These are phyloP conservation scores for Domatiomyces catenatus DNA, from an alignment of 2,329 filamentous ascomycete species.

Conservation along the genomic window DNA sequence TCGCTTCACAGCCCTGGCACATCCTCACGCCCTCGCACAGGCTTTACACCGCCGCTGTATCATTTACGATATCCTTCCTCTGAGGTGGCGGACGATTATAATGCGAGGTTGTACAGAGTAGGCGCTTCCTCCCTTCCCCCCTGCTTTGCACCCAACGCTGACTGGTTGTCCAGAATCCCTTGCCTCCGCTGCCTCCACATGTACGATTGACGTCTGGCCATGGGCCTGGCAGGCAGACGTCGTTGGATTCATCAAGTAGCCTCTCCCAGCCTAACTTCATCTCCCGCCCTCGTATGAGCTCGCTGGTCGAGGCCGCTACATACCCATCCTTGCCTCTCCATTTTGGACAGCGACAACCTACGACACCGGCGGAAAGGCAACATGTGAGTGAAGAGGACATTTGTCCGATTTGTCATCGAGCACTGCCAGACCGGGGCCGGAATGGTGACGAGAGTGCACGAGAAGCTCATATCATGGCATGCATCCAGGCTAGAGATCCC, in stretches of 20 bases:
- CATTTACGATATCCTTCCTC: neutral
- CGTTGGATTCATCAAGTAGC: neutral
- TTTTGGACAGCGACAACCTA: neutral
- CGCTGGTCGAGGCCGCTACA: neutral
- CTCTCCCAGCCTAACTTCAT: neutral
- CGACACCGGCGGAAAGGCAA: conserved; percentile 4
- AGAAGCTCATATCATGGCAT: conserved; percentile 31
- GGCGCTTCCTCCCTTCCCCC: neutral
- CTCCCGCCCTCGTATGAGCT: neutral
- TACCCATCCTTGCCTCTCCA: neutral
- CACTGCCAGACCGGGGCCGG: conserved; percentile 24
- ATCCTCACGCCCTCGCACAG: neutral
- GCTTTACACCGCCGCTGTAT: neutral
- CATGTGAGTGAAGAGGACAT: conserved; percentile 28
- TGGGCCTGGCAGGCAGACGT: neutral
- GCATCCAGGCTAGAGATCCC: conserved; percentile 19
- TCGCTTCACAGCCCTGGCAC: neutral
- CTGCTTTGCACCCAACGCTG: neutral
- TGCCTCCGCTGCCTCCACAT: neutral
- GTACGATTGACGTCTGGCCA: neutral
- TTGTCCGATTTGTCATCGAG: conserved; percentile 31
- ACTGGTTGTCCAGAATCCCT: neutral
- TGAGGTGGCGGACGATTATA: neutral
- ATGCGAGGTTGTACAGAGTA: neutral
- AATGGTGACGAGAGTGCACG: conserved; percentile 27